phyloP scores from a whole-genome alignment of 257 asterid genomes.

The Solanum phureja region DNA sequence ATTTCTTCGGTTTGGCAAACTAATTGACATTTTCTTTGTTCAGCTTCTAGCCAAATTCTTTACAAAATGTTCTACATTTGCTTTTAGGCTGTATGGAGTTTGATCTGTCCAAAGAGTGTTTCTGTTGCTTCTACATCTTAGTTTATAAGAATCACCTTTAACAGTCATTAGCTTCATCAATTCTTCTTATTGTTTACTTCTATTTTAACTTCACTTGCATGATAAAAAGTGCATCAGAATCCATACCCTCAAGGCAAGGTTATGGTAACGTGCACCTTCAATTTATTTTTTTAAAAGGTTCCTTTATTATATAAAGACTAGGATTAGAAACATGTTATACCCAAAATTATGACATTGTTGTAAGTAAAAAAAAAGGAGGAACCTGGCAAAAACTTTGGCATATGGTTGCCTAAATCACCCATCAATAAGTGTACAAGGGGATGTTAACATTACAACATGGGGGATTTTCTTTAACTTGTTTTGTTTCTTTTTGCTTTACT shows the following conservation, averaged over 20 bases:
- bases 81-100: background rate
- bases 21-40: background rate
- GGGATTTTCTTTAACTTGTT: background rate
- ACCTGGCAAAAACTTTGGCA: background rate
- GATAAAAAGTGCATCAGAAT: background rate
- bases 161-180: background rate
- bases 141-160: too few relatives aligned
- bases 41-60: background rate
- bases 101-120: background rate
- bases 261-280: background rate
- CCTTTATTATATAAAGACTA: background rate
- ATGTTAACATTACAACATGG: background rate
- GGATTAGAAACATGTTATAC: background rate
- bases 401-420: background rate
- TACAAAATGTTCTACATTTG: background rate
- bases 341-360: background rate
- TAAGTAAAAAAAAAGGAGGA: background rate
- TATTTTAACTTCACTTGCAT: background rate
- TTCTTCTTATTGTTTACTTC: background rate
- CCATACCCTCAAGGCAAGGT: background rate
- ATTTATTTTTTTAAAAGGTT: too few relatives aligned
- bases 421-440: background rate
- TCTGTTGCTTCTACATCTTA: background rate
- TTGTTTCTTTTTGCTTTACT: background rate
- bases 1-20: background rate